Conservation (phyloP, 257 asterid genomes). For the Paulownia fortunei region DNA sequence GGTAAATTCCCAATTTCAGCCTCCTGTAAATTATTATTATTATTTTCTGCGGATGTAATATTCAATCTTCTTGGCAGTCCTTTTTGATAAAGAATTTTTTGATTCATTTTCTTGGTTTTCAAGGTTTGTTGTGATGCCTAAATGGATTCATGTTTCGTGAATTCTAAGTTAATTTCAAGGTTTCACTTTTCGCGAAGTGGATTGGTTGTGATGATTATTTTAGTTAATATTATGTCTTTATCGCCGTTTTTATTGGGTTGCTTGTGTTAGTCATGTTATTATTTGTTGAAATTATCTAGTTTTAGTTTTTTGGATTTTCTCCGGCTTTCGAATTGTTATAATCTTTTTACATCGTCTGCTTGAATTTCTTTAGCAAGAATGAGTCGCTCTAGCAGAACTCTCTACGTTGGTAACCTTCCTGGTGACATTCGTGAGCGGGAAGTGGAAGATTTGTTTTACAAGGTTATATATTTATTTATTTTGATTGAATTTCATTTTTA, state of each 20-base stretch:
- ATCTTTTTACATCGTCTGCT: not conserved
- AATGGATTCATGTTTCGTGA: not conserved
- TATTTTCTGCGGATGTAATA: not conserved
- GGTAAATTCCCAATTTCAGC: conserved; percentile 31
- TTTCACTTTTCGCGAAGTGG: not conserved
- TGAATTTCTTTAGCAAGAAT: conserved; percentile 48
- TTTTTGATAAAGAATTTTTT: not conserved
- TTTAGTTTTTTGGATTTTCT: not conserved
- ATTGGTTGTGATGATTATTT: not conserved
- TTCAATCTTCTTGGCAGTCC: not conserved
- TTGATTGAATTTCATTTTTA: not conserved
- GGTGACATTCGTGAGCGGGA: conserved; percentile 97
- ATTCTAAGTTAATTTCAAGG: not conserved
- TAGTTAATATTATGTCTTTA: too few relatives aligned
- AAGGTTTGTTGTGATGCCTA: conserved; percentile 18
- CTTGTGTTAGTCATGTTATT: not conserved
- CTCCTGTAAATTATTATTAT: not conserved
- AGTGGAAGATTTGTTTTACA: conserved; percentile 94
- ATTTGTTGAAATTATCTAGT: not conserved
- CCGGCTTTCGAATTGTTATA: not conserved
- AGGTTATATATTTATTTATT: conserved; percentile 47
- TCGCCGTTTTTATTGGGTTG: not conserved
- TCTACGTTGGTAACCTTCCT: conserved; percentile 97
- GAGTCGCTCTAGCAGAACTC: conserved; percentile 98
- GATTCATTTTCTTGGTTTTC: not conserved